phyloP scores from a whole-genome alignment of 2,329 filamentous ascomycete species.

The Arthrinium puccinioides region DNA sequence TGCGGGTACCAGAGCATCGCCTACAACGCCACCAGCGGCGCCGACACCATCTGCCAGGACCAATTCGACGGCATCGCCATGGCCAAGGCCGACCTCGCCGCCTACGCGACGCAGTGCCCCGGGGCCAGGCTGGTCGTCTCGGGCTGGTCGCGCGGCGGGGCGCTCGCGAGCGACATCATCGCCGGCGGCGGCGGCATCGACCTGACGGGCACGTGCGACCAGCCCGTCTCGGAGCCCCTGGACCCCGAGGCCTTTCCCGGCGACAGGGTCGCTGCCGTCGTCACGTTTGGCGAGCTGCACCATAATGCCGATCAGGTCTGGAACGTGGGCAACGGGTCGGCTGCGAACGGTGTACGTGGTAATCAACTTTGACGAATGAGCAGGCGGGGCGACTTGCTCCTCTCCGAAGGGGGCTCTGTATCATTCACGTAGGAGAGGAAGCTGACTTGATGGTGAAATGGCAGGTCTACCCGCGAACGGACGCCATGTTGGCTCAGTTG shows the following conservation, averaged over 20 bases:
- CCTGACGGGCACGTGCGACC: not conserved
- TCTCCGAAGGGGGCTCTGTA: no score
- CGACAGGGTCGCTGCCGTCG: not conserved
- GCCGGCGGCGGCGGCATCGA: not conserved
- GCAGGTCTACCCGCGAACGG: not conserved
- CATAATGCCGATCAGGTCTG: not conserved
- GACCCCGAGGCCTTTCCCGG: not conserved
- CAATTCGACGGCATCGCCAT: not conserved
- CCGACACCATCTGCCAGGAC: not conserved
- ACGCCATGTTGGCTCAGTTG: not conserved
- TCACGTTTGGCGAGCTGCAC: slow-evolving; percentile 3
- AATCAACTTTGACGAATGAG: not conserved
- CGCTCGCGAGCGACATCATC: not conserved
- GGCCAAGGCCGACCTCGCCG: not conserved
- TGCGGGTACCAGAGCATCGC: slow-evolving; percentile 1
- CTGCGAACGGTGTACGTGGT: not conserved
- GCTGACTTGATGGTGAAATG: no score
- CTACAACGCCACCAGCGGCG: not conserved
- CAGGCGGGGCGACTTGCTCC: no score
- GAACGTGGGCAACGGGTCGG: slow-evolving; percentile 1
- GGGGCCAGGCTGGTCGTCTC: not conserved
- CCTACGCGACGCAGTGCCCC: not conserved
- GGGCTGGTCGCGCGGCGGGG: slow-evolving; percentile 1
- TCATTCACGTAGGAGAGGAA: no score
- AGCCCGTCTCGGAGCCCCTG: not conserved